Evolutionary conservation across 345 rosid species (phyloP), one percentile per base, ranked within the genome.

Genomic region (Arabis alpina): DNA sequence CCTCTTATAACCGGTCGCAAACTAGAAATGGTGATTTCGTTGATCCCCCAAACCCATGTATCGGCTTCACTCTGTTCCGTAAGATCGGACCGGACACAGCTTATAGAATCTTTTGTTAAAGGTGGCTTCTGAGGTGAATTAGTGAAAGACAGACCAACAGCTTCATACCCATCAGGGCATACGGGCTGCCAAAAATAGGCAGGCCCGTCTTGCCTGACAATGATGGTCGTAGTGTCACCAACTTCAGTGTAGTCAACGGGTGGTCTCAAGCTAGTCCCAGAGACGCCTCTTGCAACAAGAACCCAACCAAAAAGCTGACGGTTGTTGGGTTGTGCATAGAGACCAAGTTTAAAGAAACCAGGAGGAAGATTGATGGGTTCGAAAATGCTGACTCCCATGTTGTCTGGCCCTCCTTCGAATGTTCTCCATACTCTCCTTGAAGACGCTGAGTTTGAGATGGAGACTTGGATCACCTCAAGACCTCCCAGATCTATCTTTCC

Each of bases 161-260:
- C 70, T 37, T 72, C 78, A 80, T 86, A 93, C 10, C 93, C 97
- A 41, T 80, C 77, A 0, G 92, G 87, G 3, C 96, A 79, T 12
- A 39, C 48, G 1, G 98, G 98, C 24, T 80, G 79, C 98, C 98
- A 93, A 15, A 88, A 37, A 54, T 56, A 93, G 2, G 83, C 93
- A 55, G 66, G 10, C 3, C 82, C 82, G 23, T 86, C 92, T 78
- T 88, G 92, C 45, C 80, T 81, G 72, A 85, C 72, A 19, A 64
- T 74, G 51, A 74, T 3, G 28, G 86, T 55, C 39, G 79, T 81
- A 3, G 93, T 90, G 77, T 84, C 80, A 85, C 90, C 89, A 47
- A 86, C 83, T 56, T 79, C 82, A 55, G 78, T 68, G 78, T 87
- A 93, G 76, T 85, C 98, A 3, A 77, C 28, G 6, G 98, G 98